Evolutionary conservation across 805 yeast species (phyloP), one percentile per base, ranked within the genome.

Genomic region (Candida chauliodis): DNA sequence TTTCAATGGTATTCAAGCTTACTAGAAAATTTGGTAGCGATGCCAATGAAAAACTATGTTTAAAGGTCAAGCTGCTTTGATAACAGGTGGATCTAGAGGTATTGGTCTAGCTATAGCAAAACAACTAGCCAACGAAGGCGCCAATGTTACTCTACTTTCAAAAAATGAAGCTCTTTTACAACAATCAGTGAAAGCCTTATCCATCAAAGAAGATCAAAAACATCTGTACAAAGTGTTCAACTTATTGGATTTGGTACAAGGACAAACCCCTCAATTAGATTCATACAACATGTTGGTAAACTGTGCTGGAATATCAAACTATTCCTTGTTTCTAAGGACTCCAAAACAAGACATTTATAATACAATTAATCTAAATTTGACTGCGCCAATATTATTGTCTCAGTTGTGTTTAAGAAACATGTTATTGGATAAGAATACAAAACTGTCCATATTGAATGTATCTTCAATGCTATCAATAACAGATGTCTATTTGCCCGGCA

Each of bases 261-360:
- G 5, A 3, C 7, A 6, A 3, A 4, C 14, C 8, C 8, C 7
- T 30, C 49, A 17, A 13, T 16, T 6, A 5, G 14, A 16, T 13
- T 3, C 23, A 5, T 24, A 33, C 5, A 66, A 73, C 21, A 67
- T 78, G 2, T 59, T 83, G 13, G 64, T 83, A 16, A 82, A 82
- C 48, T 59, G 90, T 56, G 86, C 86, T 0, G 87, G 95, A 0
- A 49, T 78, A 1, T 66, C 88, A 3, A 87, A 80, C 46, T 63
- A 71, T 20, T 60, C 71, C 2, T 60, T 86, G 18, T 55, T 84
- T 3, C 47, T 73, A 15, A 50, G 64, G 16, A 69, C 79, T 1
- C 44, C 68, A 2, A 52, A 56, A 0, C 52, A 57, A 0, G 68
- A 67, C 14, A 73, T 85, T 10, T 51, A 59, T 2, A 41, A 58